phyloP scores from a whole-genome alignment of 495 filamentous ascomycete genomes.

The Aspergillus haitiensis region DNA sequence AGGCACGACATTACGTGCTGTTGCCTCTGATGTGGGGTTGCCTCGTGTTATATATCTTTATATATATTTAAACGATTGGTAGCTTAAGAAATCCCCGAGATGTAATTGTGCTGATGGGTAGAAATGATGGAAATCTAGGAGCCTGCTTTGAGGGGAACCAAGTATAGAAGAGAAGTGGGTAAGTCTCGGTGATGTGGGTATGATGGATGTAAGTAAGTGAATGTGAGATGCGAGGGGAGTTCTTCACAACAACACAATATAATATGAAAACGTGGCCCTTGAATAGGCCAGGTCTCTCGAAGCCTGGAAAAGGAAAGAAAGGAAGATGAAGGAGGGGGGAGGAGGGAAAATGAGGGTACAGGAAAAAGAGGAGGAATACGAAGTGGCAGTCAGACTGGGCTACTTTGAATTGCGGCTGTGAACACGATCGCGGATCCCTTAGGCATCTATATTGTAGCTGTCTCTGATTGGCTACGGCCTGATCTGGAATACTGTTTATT shows the following conservation, averaged over 20 bases:
- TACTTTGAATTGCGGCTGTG: conserved; percentile 10
- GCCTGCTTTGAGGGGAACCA: conserved; percentile 7
- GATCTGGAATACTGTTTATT: conserved; percentile 1
- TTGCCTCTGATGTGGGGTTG: too few species aligned
- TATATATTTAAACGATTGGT: not conserved
- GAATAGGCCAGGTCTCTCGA: conserved; percentile 4
- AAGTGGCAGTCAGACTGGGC: conserved; percentile 6
- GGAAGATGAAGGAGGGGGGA: not conserved
- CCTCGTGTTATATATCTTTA: not conserved
- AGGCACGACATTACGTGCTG: conserved; percentile 13
- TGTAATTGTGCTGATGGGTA: not conserved
- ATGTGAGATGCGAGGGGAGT: not conserved
- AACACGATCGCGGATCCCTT: conserved; percentile 18
- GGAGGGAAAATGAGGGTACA: not conserved
- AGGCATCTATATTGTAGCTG: conserved; percentile 29
- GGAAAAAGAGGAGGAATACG: conserved; percentile 9
- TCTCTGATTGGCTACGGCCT: conserved; percentile 21
- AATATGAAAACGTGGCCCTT: not conserved
- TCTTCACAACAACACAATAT: not conserved
- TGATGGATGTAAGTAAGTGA: conserved; percentile 3
- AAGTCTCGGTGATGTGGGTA: not conserved
- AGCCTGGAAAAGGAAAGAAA: not conserved
- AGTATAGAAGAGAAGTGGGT: conserved; percentile 1
- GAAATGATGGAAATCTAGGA: conserved; percentile 9
- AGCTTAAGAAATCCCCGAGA: not conserved